phyloP scores from a whole-genome alignment of 2,329 filamentous ascomycete species.

The Fusarium miscanthi region DNA sequence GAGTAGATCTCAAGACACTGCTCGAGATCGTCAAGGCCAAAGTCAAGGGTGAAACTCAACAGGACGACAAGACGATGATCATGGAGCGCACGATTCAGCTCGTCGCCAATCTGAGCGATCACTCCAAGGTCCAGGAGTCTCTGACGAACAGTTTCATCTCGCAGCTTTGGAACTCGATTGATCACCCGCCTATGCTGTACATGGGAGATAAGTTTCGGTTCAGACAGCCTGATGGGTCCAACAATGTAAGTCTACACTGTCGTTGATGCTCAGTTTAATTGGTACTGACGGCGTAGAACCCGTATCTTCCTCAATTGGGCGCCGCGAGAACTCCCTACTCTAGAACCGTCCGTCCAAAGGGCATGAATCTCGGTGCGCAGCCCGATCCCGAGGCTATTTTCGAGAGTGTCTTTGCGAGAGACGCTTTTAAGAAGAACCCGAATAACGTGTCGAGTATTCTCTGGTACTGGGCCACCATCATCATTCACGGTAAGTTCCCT shows the following conservation, averaged over 20 bases:
- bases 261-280: no score
- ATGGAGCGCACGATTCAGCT: slow-evolving; percentile 80
- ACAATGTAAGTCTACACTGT: slow-evolving; percentile 60
- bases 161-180: slow-evolving; percentile 76
- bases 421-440: slow-evolving; percentile 67
- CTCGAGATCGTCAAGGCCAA: slow-evolving; percentile 70
- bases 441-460: slow-evolving; percentile 79
- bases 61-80: slow-evolving; percentile 81
- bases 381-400: slow-evolving; percentile 75
- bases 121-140: slow-evolving; percentile 69
- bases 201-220: slow-evolving; percentile 72
- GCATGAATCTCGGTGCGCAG: slow-evolving; percentile 69
- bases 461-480: slow-evolving; percentile 79
- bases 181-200: slow-evolving; percentile 77
- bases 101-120: slow-evolving; percentile 71
- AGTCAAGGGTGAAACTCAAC: slow-evolving; percentile 69
- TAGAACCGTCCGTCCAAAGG: slow-evolving; percentile 69
- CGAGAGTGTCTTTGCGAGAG: slow-evolving; percentile 68
- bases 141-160: slow-evolving; percentile 76
- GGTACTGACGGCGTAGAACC: slow-evolving; percentile 60
- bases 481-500: slow-evolving; percentile 69
- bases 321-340: slow-evolving; percentile 76
- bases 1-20: slow-evolving; percentile 70
- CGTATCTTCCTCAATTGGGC: slow-evolving; percentile 72
- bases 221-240: slow-evolving; percentile 75